Evolutionary conservation across 164 flowering plant genomes (phyloP).

Genomic region (Aristolochia fimbriata): DNA sequence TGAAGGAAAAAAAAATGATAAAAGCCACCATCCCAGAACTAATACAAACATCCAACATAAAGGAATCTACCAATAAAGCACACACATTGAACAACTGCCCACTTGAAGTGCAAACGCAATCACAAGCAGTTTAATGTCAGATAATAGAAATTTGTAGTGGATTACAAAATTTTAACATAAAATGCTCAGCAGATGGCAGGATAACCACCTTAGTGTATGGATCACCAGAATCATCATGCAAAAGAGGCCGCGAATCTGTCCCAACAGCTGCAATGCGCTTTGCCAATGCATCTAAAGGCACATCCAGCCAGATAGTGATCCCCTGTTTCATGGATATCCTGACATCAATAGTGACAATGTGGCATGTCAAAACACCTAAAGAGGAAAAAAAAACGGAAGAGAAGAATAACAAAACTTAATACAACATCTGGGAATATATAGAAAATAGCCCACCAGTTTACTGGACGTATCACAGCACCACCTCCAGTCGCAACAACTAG

Average conservation of each 20-base stretch:
- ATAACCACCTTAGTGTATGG: slow-evolving; percentile 53
- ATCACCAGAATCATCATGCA: slow-evolving; percentile 69
- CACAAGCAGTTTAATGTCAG: too few relatives aligned
- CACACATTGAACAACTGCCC: neutral
- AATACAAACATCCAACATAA: neutral
- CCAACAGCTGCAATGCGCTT: slow-evolving; percentile 79
- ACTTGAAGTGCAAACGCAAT: neutral
- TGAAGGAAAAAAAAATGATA: slow-evolving; percentile 12
- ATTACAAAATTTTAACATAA: too few relatives aligned
- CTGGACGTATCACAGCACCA: slow-evolving; percentile 72
- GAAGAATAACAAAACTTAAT: neutral
- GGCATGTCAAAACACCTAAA: neutral
- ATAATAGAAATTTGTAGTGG: too few relatives aligned
- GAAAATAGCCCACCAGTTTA: slow-evolving; percentile 50
- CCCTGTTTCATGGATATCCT: slow-evolving; percentile 90
- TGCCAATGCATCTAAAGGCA: slow-evolving; percentile 84
- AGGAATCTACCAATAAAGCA: too few relatives aligned
- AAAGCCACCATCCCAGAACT: neutral
- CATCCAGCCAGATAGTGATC: slow-evolving; percentile 82
- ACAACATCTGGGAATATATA: slow-evolving; percentile 1
- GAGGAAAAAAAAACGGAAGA: neutral
- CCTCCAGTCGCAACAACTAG: slow-evolving; percentile 94
- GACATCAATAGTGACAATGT: slow-evolving; percentile 5
- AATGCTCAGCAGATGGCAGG: neutral
- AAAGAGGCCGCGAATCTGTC: slow-evolving; percentile 82